Base-by-base conservation (phyloP, 192 early-diverging fungal species). In the Mortierella claussenii region DNA sequence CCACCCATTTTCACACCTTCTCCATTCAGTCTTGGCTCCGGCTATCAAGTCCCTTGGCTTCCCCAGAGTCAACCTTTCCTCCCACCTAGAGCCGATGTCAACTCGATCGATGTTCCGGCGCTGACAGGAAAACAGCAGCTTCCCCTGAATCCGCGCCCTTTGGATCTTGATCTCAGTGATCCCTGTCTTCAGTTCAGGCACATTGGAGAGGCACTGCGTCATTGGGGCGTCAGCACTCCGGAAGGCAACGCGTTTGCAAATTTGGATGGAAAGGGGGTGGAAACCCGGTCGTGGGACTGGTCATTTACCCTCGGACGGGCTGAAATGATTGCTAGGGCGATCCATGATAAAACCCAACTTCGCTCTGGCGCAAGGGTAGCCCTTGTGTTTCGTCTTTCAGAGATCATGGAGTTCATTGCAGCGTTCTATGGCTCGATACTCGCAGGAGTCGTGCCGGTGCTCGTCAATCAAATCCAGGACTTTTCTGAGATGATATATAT, bases 391-490 rank as follows among this genome's bases (percentile, higher is more conserved):
- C 83, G 89, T 28, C 90, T 90, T 53, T 83, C 82, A 44, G 93
- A 95, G 54, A 79, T 90, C 21, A 58, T 91, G 17, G 93, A 95
- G 37, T 92, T 89, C 60, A 68, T 92, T n/a, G 88, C 87, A n/a
- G 89, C 90, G 15, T 64, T 95, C 45, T 89, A 87, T 55, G 93
- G 89, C 24, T 90, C 91, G 59, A 87, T 94, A 43, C 83, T 88
- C 37, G 87, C 86, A 12, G 93, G 93, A 17, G 69, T 92, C 53
- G 87, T 89, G 2, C 92, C 93, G 0, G 92, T 95, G 15, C 92
- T 92, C 11, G 81, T 95, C 53, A 90, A 93, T 9, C 88, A 92
- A 0, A 85, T 84, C 30, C 91, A 93, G 32, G 92, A 93, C 30
- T 80, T 92, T 45, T 85, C 90, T 0, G 93, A 95, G 68, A 81